A percentile compares a stretch with the other conserved stretches of the same genome.
These are phyloP conservation scores for Candida broadrunensis DNA, from an alignment of 805 yeast genomes.

Conservation along the genomic window DNA sequence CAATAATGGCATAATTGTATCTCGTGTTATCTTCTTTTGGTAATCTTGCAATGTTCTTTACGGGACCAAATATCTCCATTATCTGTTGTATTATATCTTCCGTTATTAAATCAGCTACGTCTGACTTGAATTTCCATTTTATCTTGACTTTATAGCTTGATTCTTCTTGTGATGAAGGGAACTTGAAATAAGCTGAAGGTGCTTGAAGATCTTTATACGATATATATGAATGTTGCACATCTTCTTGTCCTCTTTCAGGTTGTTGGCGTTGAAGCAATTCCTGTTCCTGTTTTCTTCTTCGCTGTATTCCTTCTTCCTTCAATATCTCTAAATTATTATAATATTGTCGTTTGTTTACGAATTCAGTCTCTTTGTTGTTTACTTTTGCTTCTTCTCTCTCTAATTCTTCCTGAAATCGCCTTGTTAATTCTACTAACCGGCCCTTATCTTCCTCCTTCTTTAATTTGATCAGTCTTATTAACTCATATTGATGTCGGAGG, in stretches of 20 bases:
- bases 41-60: constrained; percentile 12
- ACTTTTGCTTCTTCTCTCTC: constrained; percentile 18
- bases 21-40: constrained; percentile 10
- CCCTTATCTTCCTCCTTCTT: constrained; percentile 9
- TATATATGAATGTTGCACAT: not conserved
- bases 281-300: constrained; percentile 22
- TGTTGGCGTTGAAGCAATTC: not conserved
- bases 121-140: constrained; percentile 46
- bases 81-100: constrained; percentile 30
- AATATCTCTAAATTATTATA: constrained; percentile 12
- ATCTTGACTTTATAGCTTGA: constrained; percentile 20
- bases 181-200: not conserved
- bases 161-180: not conserved
- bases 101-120: constrained; percentile 27
- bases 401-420: constrained; percentile 27
- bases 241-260: not conserved
- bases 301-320: constrained; percentile 25
- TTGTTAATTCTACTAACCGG: constrained; percentile 18
- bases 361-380: constrained; percentile 6
- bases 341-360: not conserved
- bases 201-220: constrained; percentile 7
- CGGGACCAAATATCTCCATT: constrained; percentile 46
- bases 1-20: constrained; percentile 39
- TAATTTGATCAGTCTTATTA: constrained; percentile 14
- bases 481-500: constrained; percentile 28